A percentile compares a stretch with the other conserved stretches of the same genome.
Conservation (phyloP, 768 basidiomycete genomes). For the Psilocybe cubensis region DNA sequence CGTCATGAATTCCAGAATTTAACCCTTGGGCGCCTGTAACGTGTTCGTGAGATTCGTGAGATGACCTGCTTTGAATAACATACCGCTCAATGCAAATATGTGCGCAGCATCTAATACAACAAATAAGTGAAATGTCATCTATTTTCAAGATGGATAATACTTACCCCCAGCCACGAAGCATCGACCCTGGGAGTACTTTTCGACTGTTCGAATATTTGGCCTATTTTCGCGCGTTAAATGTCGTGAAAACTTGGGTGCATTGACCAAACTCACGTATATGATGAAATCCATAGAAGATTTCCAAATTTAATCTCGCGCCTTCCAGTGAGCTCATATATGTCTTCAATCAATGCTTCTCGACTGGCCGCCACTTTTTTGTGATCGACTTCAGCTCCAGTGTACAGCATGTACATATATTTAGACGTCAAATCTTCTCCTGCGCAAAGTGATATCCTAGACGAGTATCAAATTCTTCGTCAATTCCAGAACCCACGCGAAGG, state of each 20-base stretch:
- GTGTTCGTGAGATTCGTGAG: background rate
- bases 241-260: background rate
- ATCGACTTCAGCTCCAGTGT: background rate
- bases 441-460: background rate
- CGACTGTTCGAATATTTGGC: slow-evolving; percentile 13
- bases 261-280: slow-evolving; percentile 25
- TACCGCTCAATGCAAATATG: background rate
- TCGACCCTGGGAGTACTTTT: slow-evolving; percentile 6
- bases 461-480: too few relatives aligned
- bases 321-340: slow-evolving; percentile 22
- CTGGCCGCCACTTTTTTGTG: slow-evolving; percentile 1
- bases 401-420: background rate
- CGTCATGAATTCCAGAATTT: slow-evolving; percentile 30
- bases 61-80: background rate
- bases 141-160: background rate
- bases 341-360: slow-evolving; percentile 18
- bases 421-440: background rate
- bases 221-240: background rate
- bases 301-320: slow-evolving; percentile 26
- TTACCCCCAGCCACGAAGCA: background rate
- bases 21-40: background rate
- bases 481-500: too few relatives aligned
- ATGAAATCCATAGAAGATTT: slow-evolving; percentile 30
- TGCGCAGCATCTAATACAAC: background rate
- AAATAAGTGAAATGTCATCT: background rate